These are phyloP conservation scores for Teunomyces kruisii DNA, from an alignment of 805 yeast species.

Conservation along the genomic window DNA sequence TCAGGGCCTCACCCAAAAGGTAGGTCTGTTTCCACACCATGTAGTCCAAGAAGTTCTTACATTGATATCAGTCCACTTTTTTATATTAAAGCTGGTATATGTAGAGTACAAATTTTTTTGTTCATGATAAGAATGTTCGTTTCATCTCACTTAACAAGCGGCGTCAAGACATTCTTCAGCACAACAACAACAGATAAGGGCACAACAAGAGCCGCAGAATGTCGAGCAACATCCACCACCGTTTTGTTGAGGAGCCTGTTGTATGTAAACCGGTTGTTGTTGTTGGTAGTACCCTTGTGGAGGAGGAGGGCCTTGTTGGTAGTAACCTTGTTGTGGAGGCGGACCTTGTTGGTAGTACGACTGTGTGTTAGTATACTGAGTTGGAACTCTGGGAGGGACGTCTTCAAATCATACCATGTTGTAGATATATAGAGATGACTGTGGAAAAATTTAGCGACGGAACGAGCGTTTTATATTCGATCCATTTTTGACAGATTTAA, in stretches of 20 bases:
- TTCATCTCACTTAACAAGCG: slow-evolving; percentile 1
- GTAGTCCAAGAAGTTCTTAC: too few relatives aligned
- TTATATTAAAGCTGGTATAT: neutral
- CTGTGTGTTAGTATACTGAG: slow-evolving; percentile 6
- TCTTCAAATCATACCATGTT: slow-evolving; percentile 3
- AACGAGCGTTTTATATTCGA: slow-evolving; percentile 3
- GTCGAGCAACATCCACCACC: slow-evolving; percentile 26
- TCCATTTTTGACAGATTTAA: neutral
- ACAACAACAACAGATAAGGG: slow-evolving; percentile 17
- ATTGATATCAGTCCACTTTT: neutral
- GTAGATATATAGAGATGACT: neutral
- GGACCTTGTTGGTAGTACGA: slow-evolving; percentile 19
- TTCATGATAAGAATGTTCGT: neutral
- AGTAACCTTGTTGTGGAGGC: slow-evolving; percentile 20
- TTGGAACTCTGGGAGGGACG: neutral
- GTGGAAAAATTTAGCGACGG: neutral
- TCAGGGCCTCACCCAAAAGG: too few relatives aligned
- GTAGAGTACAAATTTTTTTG: slow-evolving; percentile 1
- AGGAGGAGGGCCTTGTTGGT: slow-evolving; percentile 25
- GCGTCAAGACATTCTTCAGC: slow-evolving; percentile 17
- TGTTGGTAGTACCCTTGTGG: slow-evolving; percentile 29
- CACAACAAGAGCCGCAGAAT: slow-evolving; percentile 15
- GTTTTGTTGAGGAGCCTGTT: slow-evolving; percentile 22
- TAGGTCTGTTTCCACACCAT: too few relatives aligned
- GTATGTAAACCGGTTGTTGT: slow-evolving; percentile 33